Conservation (phyloP, 2,329 filamentous ascomycete species). For the Coniochaeta hoffmannii region DNA sequence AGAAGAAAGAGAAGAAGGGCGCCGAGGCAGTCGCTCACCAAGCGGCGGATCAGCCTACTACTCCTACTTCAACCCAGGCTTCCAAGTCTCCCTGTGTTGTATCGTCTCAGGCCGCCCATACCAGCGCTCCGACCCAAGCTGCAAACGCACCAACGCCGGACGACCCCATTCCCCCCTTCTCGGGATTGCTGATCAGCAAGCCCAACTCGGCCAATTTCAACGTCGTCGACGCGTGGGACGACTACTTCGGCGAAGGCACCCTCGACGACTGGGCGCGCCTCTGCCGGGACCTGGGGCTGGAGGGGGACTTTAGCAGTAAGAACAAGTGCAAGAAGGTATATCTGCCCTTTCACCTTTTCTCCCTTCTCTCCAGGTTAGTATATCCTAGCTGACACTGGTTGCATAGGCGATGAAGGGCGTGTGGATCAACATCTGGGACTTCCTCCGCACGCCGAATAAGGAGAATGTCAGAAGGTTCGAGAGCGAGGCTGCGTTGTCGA, state of each 20-base stretch:
- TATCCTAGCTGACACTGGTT: neutral
- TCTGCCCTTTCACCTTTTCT: neutral
- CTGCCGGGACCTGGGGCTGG: constrained; percentile 34
- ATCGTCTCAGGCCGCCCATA: neutral
- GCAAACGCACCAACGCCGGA: neutral
- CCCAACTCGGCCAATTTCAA: neutral
- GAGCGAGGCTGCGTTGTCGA: constrained; percentile 21
- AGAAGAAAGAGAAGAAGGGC: neutral
- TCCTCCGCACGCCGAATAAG: constrained; percentile 27
- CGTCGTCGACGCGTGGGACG: constrained; percentile 14
- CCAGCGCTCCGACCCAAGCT: no score
- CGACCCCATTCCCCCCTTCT: neutral
- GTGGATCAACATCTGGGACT: constrained; percentile 42
- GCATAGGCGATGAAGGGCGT: constrained; percentile 31
- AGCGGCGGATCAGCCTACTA: neutral
- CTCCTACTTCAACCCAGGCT: neutral
- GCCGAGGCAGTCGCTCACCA: neutral
- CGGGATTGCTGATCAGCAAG: neutral
- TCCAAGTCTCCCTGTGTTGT: neutral
- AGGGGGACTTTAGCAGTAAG: constrained; percentile 30
- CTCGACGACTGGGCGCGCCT: constrained; percentile 37
- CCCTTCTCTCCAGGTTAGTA: neutral
- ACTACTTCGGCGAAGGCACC: constrained; percentile 21
- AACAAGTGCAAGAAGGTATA: constrained; percentile 36
- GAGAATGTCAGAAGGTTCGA: constrained; percentile 20